These are phyloP conservation scores for Sporothrix schenckii DNA, from an alignment of 2,329 filamentous ascomycete species.

Conservation along the genomic window DNA sequence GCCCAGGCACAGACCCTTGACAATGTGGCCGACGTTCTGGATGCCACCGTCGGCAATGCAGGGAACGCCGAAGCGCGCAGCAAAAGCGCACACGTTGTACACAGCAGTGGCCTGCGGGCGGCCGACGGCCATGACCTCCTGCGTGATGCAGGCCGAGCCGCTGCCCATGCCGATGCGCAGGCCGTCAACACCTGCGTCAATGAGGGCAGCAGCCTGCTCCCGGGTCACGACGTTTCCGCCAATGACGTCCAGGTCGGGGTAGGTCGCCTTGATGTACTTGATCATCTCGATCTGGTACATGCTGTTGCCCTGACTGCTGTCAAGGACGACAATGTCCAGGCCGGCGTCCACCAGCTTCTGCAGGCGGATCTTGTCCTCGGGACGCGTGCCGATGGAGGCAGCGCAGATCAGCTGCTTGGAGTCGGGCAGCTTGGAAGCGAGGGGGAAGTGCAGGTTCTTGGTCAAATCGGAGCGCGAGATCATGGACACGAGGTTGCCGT, in stretches of 20 bases:
- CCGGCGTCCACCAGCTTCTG: conserved; percentile 90
- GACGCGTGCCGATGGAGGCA: conserved; percentile 91
- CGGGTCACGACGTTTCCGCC: conserved; percentile 98
- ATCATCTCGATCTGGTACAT: conserved; percentile 99
- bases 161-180: conserved; percentile 98
- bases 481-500: conserved; percentile 86
- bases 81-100: conserved; percentile 85
- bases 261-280: conserved; percentile 88
- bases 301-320: conserved; percentile 97
- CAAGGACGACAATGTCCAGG: conserved; percentile 90
- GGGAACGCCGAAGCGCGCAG: conserved; percentile 89
- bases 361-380: conserved; percentile 86
- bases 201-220: conserved; percentile 89
- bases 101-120: conserved; percentile 94
- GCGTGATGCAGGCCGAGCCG: conserved; percentile 96
- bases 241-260: conserved; percentile 87
- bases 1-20: conserved; percentile 94
- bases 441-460: conserved; percentile 97
- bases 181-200: conserved; percentile 92
- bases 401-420: conserved; percentile 98
- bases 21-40: conserved; percentile 98
- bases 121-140: conserved; percentile 99
- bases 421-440: conserved; percentile 92
- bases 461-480: conserved; percentile 93
- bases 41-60: conserved; percentile 98